Base-by-base conservation (phyloP, 2,329 filamentous ascomycete genomes). In the Diaporthe velutina region DNA sequence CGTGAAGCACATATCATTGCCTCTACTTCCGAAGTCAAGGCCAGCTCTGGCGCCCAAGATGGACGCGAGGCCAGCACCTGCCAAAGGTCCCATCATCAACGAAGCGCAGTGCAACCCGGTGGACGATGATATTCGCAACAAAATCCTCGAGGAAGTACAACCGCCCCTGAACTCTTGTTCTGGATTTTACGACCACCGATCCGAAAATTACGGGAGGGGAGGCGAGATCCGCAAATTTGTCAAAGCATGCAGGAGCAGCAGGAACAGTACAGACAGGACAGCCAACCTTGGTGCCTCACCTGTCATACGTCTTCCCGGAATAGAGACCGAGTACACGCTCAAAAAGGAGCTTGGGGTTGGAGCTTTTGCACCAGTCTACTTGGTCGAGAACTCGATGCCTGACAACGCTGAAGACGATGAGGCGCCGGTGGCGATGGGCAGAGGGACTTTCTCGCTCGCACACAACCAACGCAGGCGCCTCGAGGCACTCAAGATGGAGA, bases 401-500 rank as follows among this genome's bases (percentile, higher is more conserved):
- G 86, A 86, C 42, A 80, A 84, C 42, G 83, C 86, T 25, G 86
- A 89, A 22, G 87, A 89, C 42, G 84, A 86, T 58, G 82, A 80
- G 70, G 82, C 79, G 71, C 82, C 80, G 50, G 86, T 84, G 5
- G 86, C 86, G 73, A 91, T 93, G 89, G 91, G 92, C 73, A 92
- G 90, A 79, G 89, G 91, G 40, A 84, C 87, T 17, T 91, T 93
- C 80, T 86, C 90, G n/a, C 80, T 87, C 13, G 86, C 85, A 45
- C 85, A 86, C 60, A 79, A 83, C 1, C 85, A 86, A 52, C 91
- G 94, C 55, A 86, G 86, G 57, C 77, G 86, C 1, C 88, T 97
- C 6, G 95, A 98, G 83, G 97, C 97, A 1, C 88, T 99, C 79
- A 99, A 99, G 84, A 96, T 98, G 91, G 97, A 99, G 84, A 90